Base-by-base conservation (phyloP, 805 yeast genomes). In the Kuraishia floccosa region DNA sequence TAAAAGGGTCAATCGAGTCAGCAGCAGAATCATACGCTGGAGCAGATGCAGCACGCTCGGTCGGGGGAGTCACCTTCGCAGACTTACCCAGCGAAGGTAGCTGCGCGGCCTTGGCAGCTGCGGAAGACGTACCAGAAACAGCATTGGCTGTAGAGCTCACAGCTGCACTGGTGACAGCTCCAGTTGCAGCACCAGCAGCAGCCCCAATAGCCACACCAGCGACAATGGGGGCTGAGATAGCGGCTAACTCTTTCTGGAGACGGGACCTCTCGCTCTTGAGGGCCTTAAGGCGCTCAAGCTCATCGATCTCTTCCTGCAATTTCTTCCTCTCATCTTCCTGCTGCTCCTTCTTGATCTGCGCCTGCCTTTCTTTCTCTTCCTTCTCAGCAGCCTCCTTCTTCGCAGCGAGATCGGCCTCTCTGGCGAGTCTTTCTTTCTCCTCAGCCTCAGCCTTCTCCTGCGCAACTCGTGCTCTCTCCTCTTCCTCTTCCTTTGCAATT, bases 251-350 rank as follows among this genome's bases (percentile, higher is more conserved):
- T 48, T 50, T 49, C 17, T 47, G 61, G 26, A 40, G 44, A 38
- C 50, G 50, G 42, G 52, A 52, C 38, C 40, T 50, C 39, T 55
- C 55, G 37, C 51, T 52, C 30, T 55, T 58, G 18, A 43, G 50
- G 33, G 48, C 50, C 37, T 50, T 56, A 19, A 59, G 54, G 22
- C 50, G 53, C 34, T 49, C 58, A 39, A 56, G 62, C 32, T 51
- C 60, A 23, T 38, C 36, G 37, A 52, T 54, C 35, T 56, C 58
- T 26, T 37, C 40, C 16, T 39, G 43, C 18, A 48, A 49, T 40
- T 54, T 54, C 43, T 54, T 49, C 30, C 40, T 50, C 28, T 53
- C 52, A 32, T 54, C 51, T 35, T 54, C 60, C 17, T 39, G 48
- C 34, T 48, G 41, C 35, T 47, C 52, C 30, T 52, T 47, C 30